Evolutionary conservation across 352 stramenopile species (phyloP), one percentile per base, ranked within the genome.

Genomic region (Elongisporangium anandrum): DNA sequence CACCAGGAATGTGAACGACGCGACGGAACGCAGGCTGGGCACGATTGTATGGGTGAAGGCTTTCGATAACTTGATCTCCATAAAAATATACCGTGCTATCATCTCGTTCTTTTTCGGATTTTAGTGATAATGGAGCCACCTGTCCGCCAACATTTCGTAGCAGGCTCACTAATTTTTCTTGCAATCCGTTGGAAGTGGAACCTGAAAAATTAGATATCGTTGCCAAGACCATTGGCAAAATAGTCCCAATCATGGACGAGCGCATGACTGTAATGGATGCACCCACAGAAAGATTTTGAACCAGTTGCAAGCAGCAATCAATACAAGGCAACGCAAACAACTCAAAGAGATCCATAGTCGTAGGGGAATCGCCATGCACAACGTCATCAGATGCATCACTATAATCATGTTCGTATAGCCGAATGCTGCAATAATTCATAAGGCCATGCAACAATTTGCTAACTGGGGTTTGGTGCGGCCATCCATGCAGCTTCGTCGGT

Each of bases 1-100:
- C 81, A 20, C 75, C 77, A 57, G 79, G 68, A 54, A 89, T 75
- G 12, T 68, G 68, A 21, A 91, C 63, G 20, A 86, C 72, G 49
- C 82, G 80, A 5, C 79, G 76, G 61, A 89, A 77, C 16, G 80
- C 69, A 39, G 79, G 70, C 52, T 90, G 77, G 12, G 59, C 75
- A 50, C 80, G 67, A 34, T 62, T 84, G 66, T 91, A 93, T 24
- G 83, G 83, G 61, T 93, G 83, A 2, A 69, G 48, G 26, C 73
- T 88, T 61, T 93, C 81, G 16, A 91, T 68, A 13, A 85, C 61
- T 59, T 76, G 77, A 21, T 74, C 57, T 3, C 67, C 68, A 54
- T 65, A 68, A 21, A 80, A 83, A n/a, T 71, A 77, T 12, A 65
- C 52, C 21, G 64, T 57, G 49, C 58, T 53, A 17, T 20, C 20